Base-by-base conservation (phyloP, 805 yeast genomes). In the Cyberlindnera mycetangii region DNA sequence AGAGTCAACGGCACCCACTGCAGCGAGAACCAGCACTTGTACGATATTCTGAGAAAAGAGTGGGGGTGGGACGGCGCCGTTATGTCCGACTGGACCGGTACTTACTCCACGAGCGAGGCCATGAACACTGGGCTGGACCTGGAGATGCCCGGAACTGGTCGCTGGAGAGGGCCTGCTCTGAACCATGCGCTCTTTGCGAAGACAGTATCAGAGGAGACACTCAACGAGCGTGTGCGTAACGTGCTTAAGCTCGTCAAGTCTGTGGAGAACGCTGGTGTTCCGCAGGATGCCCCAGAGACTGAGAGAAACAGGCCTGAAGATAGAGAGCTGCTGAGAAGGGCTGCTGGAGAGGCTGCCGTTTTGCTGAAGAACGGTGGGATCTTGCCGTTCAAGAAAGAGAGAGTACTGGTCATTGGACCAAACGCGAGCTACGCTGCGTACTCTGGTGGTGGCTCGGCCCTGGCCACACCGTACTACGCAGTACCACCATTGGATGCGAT, bases 31-130 rank as follows among this genome's bases (percentile, higher is more conserved):
- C 62, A 60, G 41, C 51, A 55, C 18, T 54, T 79, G 24, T 55
- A 79, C 32, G 60, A 69, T 6, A 62, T 78, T 21, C 61, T 80
- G 49, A 62, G 83, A 41, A 54, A 67, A 5, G 84, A 80, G 56
- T 80, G 83, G 83, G 67, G 68, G 2, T 80, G 69, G 63, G 60
- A 72, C 3, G 85, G 85, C 24, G 53, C 70, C 40, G 60, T 72
- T 16, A 76, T 80, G 79, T 72, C 80, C 16, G 86, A 80, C 60
- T 80, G 85, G 85, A 71, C 59, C 50, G 86, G 85, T n/a, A 68
- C 71, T 14, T 78, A 74, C 55, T 67, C 80, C 12, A 65, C 66
- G 25, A 65, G 62, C 27, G 72, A 66, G 32, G 57, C 81, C 7
- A 58, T 79, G 31, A 69, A 71, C 22, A 76, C 78, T 18, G 85